Evolutionary conservation across 495 filamentous ascomycete species (phyloP).

Genomic region (Podospora appendiculata): DNA sequence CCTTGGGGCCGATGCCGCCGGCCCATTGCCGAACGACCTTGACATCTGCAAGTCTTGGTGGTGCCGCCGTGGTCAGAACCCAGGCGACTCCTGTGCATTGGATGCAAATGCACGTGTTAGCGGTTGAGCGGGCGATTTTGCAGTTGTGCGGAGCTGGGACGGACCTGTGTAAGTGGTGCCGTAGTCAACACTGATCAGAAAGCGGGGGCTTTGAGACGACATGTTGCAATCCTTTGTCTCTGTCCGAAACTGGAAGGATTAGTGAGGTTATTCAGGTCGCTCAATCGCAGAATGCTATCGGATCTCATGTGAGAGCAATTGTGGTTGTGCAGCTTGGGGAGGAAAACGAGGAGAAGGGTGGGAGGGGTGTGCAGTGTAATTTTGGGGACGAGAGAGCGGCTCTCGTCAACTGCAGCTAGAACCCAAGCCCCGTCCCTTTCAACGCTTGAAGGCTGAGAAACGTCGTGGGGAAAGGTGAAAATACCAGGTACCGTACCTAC

Average conservation of each 20-base stretch:
- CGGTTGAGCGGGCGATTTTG: neutral
- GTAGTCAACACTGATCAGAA: conserved; percentile 1
- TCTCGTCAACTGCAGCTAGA: too few relatives aligned
- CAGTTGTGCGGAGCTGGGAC: neutral
- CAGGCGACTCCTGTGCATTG: neutral
- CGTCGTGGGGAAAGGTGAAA: too few relatives aligned
- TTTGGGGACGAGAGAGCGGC: too few relatives aligned
- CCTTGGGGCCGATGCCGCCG: neutral
- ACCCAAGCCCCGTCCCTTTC: too few relatives aligned
- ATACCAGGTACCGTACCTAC: too few relatives aligned
- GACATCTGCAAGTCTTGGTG: neutral
- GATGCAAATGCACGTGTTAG: neutral
- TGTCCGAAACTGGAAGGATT: neutral
- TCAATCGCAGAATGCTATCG: neutral
- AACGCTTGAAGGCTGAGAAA: too few relatives aligned
- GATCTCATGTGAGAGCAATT: too few relatives aligned
- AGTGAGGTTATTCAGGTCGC: neutral
- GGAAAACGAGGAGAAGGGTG: too few relatives aligned
- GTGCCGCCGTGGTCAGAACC: neutral
- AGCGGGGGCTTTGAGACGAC: neutral
- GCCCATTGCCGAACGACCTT: neutral
- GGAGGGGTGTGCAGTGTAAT: too few relatives aligned
- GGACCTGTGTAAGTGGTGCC: conserved; percentile 4
- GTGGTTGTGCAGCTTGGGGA: too few relatives aligned
- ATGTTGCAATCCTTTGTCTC: neutral